Base-by-base conservation (phyloP, 2,329 filamentous ascomycete genomes). In the Simplicillium aogashimaense region DNA sequence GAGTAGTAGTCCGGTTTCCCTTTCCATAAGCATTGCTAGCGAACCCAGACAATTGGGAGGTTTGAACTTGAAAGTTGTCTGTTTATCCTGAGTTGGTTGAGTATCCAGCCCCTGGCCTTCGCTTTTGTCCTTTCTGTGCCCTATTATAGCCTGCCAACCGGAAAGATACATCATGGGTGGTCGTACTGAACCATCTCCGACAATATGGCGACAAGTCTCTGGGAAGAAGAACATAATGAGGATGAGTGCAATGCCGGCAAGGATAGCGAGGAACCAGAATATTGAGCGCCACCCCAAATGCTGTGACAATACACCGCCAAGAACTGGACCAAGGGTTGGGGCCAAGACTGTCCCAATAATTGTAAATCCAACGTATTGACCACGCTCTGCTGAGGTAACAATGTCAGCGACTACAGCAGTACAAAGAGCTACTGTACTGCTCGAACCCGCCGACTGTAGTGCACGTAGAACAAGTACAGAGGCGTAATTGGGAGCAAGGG, bases 1-100 rank as follows among this genome's bases (percentile, higher is more conserved):
- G 8, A 75, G 61, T 1, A 76, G 54, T 8, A 72, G 47, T 2
- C 60, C 64, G 1, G 60, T 63, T 40, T 65, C 63, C 14, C 60
- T 63, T 38, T 70, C 59, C 2, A 61, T 52, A 4, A 70, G 50
- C 42, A 71, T 58, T 12, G 55, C 36, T 1, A 69, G 40, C 1
- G 65, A 64, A 0, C 55, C 58, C 3, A 70, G 48, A 0, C 69
- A 51, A 40, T 68, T 70, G 0, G 67, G 60, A 3, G 49, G 48
- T 31, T 61, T 61, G 44, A 65, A 63, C 35, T 57, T 60, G 48
- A 61, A 58, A n/a, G n/a, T n/a, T n/a, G n/a, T n/a, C n/a, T n/a
- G n/a, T n/a, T n/a, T n/a, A n/a, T n/a, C n/a, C n/a, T n/a, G n/a
- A n/a, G n/a, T n/a, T n/a, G n/a, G n/a, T n/a, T n/a, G n/a, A n/a